phyloP scores from a whole-genome alignment of 108 stramenopile species.

The Craspedostauros australis region DNA sequence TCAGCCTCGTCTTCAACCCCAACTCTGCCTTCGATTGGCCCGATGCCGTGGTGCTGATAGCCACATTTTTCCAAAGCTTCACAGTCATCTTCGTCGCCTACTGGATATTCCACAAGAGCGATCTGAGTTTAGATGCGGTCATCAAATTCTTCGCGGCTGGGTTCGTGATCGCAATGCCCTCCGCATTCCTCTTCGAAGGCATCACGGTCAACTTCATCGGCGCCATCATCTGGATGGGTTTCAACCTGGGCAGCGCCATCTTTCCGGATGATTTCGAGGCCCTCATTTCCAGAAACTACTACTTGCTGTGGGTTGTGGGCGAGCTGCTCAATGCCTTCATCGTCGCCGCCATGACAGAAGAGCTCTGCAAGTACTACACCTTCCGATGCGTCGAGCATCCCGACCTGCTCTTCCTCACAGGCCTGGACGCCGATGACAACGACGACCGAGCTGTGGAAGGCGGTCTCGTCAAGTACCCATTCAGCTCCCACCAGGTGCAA shows the following conservation, averaged over 20 bases:
- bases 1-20: conserved; percentile 59
- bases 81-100: conserved; percentile 69
- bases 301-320: conserved; percentile 52
- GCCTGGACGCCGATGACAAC: conserved; percentile 52
- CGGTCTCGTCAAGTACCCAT: conserved; percentile 69
- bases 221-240: conserved; percentile 28
- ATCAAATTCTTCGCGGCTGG: conserved; percentile 84
- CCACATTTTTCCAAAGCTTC: conserved; percentile 75
- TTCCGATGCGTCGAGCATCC: conserved; percentile 84
- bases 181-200: conserved; percentile 72
- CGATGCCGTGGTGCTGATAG: conserved; percentile 60
- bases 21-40: conserved; percentile 61
- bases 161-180: conserved; percentile 68
- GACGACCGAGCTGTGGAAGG: conserved; percentile 55
- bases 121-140: conserved; percentile 84
- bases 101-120: conserved; percentile 81
- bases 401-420: conserved; percentile 78
- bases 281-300: conserved; percentile 50
- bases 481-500: conserved; percentile 43
- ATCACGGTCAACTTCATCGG: conserved; percentile 53
- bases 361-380: conserved; percentile 85
- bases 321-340: conserved; percentile 79
- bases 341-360: conserved; percentile 77
- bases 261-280: conserved; percentile 38
- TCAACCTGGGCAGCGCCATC: conserved; percentile 30